Conservation (phyloP, 345 rosid species). For the Boechera retrofracta region DNA sequence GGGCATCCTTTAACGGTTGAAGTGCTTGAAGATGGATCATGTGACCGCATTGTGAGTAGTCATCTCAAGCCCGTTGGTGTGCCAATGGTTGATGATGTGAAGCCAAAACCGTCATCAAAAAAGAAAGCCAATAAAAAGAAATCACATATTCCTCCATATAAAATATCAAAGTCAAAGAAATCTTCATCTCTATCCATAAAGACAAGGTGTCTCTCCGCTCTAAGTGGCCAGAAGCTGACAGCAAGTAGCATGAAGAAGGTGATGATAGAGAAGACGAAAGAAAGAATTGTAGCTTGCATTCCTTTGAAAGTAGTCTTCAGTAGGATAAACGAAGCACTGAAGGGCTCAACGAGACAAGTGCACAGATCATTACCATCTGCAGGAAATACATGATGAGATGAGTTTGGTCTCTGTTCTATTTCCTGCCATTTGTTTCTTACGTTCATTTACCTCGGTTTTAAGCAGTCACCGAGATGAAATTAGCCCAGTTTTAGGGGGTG, state of each 20-base stretch:
- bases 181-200: slow-evolving; percentile 63
- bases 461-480: slow-evolving; percentile 27
- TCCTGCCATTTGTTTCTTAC: slow-evolving; percentile 12
- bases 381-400: slow-evolving; percentile 36
- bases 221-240: slow-evolving; percentile 61
- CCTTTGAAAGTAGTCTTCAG: slow-evolving; percentile 90
- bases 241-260: slow-evolving; percentile 47
- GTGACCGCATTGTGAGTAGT: slow-evolving; percentile 40
- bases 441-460: slow-evolving; percentile 13
- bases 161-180: slow-evolving; percentile 53
- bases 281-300: slow-evolving; percentile 69
- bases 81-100: slow-evolving; percentile 36
- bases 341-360: slow-evolving; percentile 59
- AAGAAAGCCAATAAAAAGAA: slow-evolving; percentile 40
- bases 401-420: slow-evolving; percentile 22
- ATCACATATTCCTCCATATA: slow-evolving; percentile 29
- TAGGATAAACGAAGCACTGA: slow-evolving; percentile 88
- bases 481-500: slow-evolving; percentile 27
- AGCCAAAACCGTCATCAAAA: slow-evolving; percentile 36
- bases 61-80: slow-evolving; percentile 39
- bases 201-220: slow-evolving; percentile 76
- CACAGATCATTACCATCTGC: slow-evolving; percentile 45
- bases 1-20: slow-evolving; percentile 85
- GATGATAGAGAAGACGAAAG: slow-evolving; percentile 57
- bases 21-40: slow-evolving; percentile 55